Percentiles rank a stretch among this genome's conserved stretches.
Evolutionary conservation across 1,139 yeast genomes (phyloP).

Genomic region (Zygoascus sp.): DNA sequence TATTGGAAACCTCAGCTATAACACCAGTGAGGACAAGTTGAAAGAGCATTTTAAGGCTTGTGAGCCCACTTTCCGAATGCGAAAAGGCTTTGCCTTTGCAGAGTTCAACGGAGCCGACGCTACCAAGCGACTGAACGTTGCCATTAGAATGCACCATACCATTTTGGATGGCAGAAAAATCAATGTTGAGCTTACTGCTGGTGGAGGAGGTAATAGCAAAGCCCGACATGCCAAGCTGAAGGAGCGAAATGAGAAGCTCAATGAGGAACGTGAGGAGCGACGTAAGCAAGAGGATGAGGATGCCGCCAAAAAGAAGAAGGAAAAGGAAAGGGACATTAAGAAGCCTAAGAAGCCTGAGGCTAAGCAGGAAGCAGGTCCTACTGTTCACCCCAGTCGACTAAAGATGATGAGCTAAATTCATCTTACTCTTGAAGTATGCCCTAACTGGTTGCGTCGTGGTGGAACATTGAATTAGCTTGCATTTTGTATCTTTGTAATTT

Average conservation of each 20-base stretch:
- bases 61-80: constrained; percentile 74
- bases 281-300: constrained; percentile 26
- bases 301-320: constrained; percentile 12
- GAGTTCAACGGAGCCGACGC: constrained; percentile 73
- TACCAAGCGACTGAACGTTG: constrained; percentile 65
- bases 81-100: constrained; percentile 86
- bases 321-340: constrained; percentile 9
- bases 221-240: constrained; percentile 65
- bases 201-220: constrained; percentile 93
- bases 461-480: neutral
- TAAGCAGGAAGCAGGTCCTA: neutral
- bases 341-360: constrained; percentile 4
- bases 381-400: constrained; percentile 11
- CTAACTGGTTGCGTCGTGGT: neutral
- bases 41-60: constrained; percentile 64
- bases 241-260: constrained; percentile 70
- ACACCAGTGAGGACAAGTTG: constrained; percentile 57
- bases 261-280: constrained; percentile 53
- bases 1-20: constrained; percentile 89
- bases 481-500: too few species aligned
- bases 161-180: constrained; percentile 64
- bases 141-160: constrained; percentile 77
- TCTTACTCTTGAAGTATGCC: too few species aligned
- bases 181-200: constrained; percentile 93
- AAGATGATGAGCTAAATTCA: neutral